Conservation (phyloP, 768 basidiomycete genomes). For the Lenzites betulinus region DNA sequence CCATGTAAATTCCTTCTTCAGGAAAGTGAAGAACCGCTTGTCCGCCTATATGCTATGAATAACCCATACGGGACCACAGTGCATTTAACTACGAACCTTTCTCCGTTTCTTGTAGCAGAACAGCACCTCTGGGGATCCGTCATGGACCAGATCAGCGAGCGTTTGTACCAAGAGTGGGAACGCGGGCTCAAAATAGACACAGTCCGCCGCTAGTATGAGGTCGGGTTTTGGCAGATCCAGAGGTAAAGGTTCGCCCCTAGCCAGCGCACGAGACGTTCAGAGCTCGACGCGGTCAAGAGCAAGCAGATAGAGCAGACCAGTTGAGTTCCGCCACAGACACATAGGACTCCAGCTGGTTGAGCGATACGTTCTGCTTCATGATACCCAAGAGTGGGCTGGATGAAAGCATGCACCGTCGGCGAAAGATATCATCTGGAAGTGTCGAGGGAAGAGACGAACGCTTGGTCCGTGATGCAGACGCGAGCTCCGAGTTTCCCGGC, state of each 20-base stretch:
- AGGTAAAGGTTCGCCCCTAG: slow-evolving; percentile 69
- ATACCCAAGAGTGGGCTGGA: slow-evolving; percentile 72
- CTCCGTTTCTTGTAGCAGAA: slow-evolving; percentile 95
- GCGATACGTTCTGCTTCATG: slow-evolving; percentile 71
- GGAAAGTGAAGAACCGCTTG: slow-evolving; percentile 78
- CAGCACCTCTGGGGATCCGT: slow-evolving; percentile 62
- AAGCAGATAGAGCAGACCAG: slow-evolving; percentile 55
- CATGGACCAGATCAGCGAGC: slow-evolving; percentile 56
- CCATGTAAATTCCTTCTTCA: slow-evolving; percentile 81
- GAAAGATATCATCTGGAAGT: background rate
- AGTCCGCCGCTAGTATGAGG: slow-evolving; percentile 87
- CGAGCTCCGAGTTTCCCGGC: slow-evolving; percentile 65
- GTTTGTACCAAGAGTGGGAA: slow-evolving; percentile 88
- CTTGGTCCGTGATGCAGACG: slow-evolving; percentile 88
- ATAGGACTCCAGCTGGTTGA: slow-evolving; percentile 59
- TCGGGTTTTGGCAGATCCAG: slow-evolving; percentile 46
- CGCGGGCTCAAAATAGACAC: slow-evolving; percentile 93
- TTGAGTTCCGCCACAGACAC: slow-evolving; percentile 74
- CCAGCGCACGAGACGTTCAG: slow-evolving; percentile 10
- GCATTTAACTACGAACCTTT: slow-evolving; percentile 55
- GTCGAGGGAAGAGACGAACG: slow-evolving; percentile 52
- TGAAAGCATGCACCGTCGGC: slow-evolving; percentile 6
- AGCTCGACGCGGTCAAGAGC: background rate
- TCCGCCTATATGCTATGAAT: slow-evolving; percentile 60
- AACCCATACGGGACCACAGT: background rate